phyloP scores from a whole-genome alignment of 148 eudicot genomes.

The Hydrangea macrophylla region DNA sequence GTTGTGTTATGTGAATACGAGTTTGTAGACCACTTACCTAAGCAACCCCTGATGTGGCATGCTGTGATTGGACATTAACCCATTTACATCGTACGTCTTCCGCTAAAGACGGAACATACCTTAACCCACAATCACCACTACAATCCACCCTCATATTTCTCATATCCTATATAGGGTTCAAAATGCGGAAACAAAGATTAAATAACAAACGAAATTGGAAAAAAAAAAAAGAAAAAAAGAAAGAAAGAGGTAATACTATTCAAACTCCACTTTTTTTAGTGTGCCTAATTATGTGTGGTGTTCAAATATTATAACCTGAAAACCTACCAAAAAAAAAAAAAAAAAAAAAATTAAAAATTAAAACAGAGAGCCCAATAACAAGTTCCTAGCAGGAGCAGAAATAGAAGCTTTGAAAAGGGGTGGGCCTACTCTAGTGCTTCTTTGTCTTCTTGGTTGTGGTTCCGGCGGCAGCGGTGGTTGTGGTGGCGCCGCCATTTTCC shows the following conservation, averaged over 20 bases:
- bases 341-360: background rate
- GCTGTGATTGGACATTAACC: constrained; percentile 14
- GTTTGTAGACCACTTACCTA: background rate
- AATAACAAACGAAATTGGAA: too few species aligned
- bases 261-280: constrained; percentile 13
- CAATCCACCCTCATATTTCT: background rate
- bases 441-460: constrained; percentile 28
- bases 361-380: background rate
- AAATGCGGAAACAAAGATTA: background rate
- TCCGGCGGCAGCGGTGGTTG: background rate
- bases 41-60: constrained; percentile 2
- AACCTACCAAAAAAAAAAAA: background rate
- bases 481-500: constrained; percentile 9
- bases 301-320: constrained; percentile 4
- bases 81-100: constrained; percentile 16
- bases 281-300: constrained; percentile 10
- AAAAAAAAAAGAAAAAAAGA: background rate
- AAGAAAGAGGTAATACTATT: constrained; percentile 10
- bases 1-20: too few species aligned
- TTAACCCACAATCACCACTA: background rate
- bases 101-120: constrained; percentile 5
- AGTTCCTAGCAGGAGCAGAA: background rate
- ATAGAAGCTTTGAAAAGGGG: background rate
- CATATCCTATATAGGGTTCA: constrained; percentile 3
- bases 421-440: constrained; percentile 16